phyloP scores from a whole-genome alignment of 768 basidiomycete genomes.

The Hysterangium stoloniferum region DNA sequence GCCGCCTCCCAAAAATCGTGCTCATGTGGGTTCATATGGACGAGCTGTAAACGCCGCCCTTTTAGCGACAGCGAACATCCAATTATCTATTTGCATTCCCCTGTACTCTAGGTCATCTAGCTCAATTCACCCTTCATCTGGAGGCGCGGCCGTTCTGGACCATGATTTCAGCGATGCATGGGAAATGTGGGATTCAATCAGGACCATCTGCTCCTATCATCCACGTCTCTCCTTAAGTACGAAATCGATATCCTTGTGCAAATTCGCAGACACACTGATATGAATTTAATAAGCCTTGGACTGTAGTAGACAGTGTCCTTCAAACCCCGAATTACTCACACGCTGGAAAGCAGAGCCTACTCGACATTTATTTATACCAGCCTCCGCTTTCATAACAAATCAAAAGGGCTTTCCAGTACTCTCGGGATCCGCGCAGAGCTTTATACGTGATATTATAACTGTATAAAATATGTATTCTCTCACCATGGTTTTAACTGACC shows the following conservation, averaged over 20 bases:
- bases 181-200: slow-evolving; percentile 98
- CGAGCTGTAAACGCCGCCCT: slow-evolving; percentile 80
- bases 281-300: slow-evolving; percentile 84
- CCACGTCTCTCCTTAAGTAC: slow-evolving; percentile 64
- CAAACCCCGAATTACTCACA: slow-evolving; percentile 61
- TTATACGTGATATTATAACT: slow-evolving; percentile 86
- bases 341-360: slow-evolving; percentile 94
- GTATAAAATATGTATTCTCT: slow-evolving; percentile 34
- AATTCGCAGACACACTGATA: no score
- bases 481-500: slow-evolving; percentile 13
- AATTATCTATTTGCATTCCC: slow-evolving; percentile 76
- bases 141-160: slow-evolving; percentile 42
- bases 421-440: slow-evolving; percentile 85
- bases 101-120: slow-evolving; percentile 37
- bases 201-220: slow-evolving; percentile 83
- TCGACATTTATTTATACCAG: slow-evolving; percentile 81
- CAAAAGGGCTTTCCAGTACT: slow-evolving; percentile 95
- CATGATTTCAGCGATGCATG: slow-evolving; percentile 69
- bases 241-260: no score
- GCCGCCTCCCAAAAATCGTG: slow-evolving; percentile 79
- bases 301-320: slow-evolving; percentile 80
- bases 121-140: slow-evolving; percentile 16
- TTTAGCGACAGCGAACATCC: slow-evolving; percentile 44
- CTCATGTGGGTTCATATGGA: slow-evolving; percentile 85
- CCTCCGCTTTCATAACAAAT: slow-evolving; percentile 90